A percentile compares a stretch with the other conserved stretches of the same genome.
phyloP scores from a whole-genome alignment of 2,329 filamentous ascomycete genomes.

The Cordyceps cicadae region DNA sequence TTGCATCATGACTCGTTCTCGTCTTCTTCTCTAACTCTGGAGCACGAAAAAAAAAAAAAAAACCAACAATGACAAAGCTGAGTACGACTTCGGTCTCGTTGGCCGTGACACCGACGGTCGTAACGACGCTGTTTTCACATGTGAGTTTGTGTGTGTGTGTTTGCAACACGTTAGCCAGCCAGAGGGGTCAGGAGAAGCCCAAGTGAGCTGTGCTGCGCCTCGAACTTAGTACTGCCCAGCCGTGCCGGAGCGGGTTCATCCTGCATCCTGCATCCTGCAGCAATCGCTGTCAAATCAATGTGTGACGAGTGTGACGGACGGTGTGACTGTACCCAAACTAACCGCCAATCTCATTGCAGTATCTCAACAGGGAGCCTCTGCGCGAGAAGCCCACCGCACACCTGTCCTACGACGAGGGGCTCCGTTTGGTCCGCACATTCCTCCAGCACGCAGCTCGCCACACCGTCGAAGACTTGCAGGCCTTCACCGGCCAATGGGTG shows the following conservation, averaged over 20 bases:
- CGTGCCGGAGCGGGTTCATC: neutral
- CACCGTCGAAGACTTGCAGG: slow-evolving; percentile 86
- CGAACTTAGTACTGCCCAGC: neutral
- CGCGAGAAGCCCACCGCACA: slow-evolving; percentile 78
- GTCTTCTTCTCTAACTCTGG: neutral
- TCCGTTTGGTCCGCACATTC: slow-evolving; percentile 80
- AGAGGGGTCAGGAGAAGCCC: neutral
- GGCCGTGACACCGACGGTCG: slow-evolving; percentile 78
- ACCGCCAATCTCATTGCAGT: slow-evolving; percentile 39
- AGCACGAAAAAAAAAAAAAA: neutral
- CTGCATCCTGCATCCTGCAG: neutral
- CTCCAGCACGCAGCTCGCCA: slow-evolving; percentile 78
- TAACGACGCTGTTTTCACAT: slow-evolving; percentile 81
- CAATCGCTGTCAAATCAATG: neutral
- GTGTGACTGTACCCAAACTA: neutral
- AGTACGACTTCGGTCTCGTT: slow-evolving; percentile 75
- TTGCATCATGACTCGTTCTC: neutral
- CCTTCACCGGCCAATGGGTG: slow-evolving; percentile 86
- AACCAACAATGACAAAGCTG: slow-evolving; percentile 45
- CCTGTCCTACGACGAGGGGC: slow-evolving; percentile 87
- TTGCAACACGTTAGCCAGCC: neutral
- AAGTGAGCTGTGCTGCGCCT: neutral
- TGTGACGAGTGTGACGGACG: too few species aligned
- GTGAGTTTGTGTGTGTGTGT: slow-evolving; percentile 38
- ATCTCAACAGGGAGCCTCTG: slow-evolving; percentile 68